phyloP scores from a whole-genome alignment of 1,139 yeast species.

The Hemisphaericaspora xylofermentans region DNA sequence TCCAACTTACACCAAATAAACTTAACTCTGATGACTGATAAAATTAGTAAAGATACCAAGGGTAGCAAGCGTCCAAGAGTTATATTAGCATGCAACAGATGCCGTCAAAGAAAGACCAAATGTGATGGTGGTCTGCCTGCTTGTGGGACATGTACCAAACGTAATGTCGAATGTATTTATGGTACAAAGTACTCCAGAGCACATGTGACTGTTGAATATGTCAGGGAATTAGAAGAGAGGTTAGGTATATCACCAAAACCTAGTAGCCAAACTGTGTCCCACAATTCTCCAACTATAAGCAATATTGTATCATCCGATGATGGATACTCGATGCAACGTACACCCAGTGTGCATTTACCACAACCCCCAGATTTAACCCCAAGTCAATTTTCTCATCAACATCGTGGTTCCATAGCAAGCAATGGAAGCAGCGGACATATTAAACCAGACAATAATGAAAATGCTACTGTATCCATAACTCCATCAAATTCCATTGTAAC shows the following conservation, averaged over 20 bases:
- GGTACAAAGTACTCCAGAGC: slow-evolving; percentile 8
- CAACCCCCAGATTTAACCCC: slow-evolving; percentile 3
- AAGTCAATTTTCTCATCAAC: slow-evolving; percentile 1
- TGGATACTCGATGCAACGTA: neutral
- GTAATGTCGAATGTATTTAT: slow-evolving; percentile 9
- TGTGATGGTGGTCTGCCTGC: slow-evolving; percentile 11
- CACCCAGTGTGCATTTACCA: slow-evolving; percentile 3
- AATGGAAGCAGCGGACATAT: neutral
- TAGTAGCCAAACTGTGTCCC: neutral
- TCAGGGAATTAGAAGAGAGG: slow-evolving; percentile 7
- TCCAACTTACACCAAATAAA: neutral
- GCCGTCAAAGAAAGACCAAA: slow-evolving; percentile 11
- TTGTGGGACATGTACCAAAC: slow-evolving; percentile 9
- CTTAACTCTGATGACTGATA: neutral
- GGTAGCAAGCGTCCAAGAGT: slow-evolving; percentile 9
- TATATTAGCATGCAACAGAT: slow-evolving; percentile 10
- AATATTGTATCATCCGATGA: slow-evolving; percentile 6
- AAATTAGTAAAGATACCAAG: slow-evolving; percentile 1
- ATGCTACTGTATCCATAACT: neutral
- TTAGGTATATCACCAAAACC: slow-evolving; percentile 1
- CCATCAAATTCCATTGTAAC: slow-evolving; percentile 3
- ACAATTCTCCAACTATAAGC: slow-evolving; percentile 3
- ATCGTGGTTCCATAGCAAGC: neutral
- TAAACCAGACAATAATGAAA: neutral
- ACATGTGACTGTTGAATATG: slow-evolving; percentile 9